A percentile compares a stretch with the other conserved stretches of the same genome.
These are phyloP conservation scores for Ustilago lituana DNA, from an alignment of 1,284 basidiomycete genomes.

Conservation along the genomic window DNA sequence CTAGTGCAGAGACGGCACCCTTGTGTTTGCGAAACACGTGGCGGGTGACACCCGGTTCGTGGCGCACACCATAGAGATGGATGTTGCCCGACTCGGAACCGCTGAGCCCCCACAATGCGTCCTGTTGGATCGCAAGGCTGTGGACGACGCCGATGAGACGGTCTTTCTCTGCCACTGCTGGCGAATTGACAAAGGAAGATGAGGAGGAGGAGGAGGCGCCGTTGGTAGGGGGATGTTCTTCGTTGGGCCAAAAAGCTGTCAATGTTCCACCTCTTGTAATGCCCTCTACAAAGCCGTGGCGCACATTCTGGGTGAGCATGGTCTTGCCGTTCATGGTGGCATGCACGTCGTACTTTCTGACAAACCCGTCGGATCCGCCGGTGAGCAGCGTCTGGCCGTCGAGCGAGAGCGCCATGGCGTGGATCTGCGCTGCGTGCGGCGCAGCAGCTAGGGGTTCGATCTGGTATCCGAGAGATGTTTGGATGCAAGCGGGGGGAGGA, in stretches of 20 bases:
- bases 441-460: constrained; percentile 94
- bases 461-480: constrained; percentile 39
- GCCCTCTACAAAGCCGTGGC: constrained; percentile 90
- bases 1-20: constrained; percentile 85
- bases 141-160: constrained; percentile 57
- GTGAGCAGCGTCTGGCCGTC: constrained; percentile 90
- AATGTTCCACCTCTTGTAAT: constrained; percentile 89
- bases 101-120: constrained; percentile 61
- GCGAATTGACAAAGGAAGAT: constrained; percentile 2
- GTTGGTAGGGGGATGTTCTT: constrained; percentile 59
- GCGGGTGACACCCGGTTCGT: constrained; percentile 83
- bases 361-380: constrained; percentile 91
- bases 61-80: constrained; percentile 89
- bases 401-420: constrained; percentile 82
- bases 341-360: constrained; percentile 92
- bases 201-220: constrained; percentile 5
- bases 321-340: constrained; percentile 85
- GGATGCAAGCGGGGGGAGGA: constrained; percentile 18
- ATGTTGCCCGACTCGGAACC: constrained; percentile 63
- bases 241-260: constrained; percentile 81
- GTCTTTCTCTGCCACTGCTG: constrained; percentile 30
- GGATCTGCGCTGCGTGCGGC: constrained; percentile 85
- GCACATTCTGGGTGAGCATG: constrained; percentile 86
- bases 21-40: constrained; percentile 77
- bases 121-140: constrained; percentile 61